These are phyloP conservation scores for Malania oleifera DNA, from an alignment of 164 flowering plant species.

Conservation along the genomic window DNA sequence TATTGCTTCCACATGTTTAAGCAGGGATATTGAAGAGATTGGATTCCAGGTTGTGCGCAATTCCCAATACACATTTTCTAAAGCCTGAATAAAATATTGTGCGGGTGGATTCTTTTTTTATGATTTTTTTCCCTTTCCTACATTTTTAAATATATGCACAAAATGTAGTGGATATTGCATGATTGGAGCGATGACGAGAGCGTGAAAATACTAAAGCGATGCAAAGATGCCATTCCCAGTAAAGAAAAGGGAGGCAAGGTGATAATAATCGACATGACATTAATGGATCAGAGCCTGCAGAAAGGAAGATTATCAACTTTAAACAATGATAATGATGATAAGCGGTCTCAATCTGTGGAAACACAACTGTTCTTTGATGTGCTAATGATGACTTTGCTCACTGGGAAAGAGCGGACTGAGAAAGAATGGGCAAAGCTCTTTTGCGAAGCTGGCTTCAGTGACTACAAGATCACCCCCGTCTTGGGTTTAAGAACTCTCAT, in stretches of 20 bases:
- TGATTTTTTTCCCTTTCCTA: too few relatives aligned
- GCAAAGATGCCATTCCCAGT: conserved; percentile 30
- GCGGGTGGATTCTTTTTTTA: too few relatives aligned
- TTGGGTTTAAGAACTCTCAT: conserved; percentile 37
- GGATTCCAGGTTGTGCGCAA: too few relatives aligned
- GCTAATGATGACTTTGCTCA: conserved; percentile 30
- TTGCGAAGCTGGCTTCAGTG: conserved; percentile 27
- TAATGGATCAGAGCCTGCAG: too few relatives aligned
- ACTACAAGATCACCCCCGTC: conserved; percentile 22
- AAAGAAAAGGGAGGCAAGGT: conserved; percentile 30
- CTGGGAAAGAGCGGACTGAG: conserved; percentile 37
- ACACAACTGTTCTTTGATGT: conserved; percentile 24
- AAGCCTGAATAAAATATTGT: background rate
- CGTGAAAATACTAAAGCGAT: conserved; percentile 30
- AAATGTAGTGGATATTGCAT: conserved; percentile 34
- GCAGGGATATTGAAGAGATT: too few relatives aligned
- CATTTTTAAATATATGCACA: too few relatives aligned
- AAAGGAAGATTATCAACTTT: too few relatives aligned
- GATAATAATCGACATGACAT: conserved; percentile 38
- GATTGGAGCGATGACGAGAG: conserved; percentile 37
- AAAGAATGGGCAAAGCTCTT: conserved; percentile 41
- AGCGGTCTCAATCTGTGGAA: background rate
- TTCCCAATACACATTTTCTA: too few relatives aligned
- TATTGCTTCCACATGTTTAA: too few relatives aligned
- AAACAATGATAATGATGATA: conserved; percentile 12